Conservation (phyloP, 2,329 filamentous ascomycete species). For the Lizonia empirigonia region DNA sequence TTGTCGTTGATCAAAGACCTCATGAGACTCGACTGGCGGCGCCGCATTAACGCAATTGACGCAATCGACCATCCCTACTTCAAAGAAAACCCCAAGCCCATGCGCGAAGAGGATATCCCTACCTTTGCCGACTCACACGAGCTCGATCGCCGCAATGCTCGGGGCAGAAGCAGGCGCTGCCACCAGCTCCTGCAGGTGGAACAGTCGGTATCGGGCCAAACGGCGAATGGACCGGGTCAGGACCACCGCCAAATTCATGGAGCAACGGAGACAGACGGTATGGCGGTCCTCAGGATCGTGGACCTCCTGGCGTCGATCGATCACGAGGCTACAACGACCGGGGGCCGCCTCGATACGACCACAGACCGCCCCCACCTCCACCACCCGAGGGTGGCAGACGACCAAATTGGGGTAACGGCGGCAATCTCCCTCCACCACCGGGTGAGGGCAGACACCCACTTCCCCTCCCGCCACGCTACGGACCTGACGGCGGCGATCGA, state of each 20-base stretch:
- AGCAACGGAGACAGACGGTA: constrained; percentile 45
- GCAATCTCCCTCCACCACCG: constrained; percentile 43
- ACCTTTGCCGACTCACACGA: constrained; percentile 94
- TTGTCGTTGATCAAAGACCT: constrained; percentile 82
- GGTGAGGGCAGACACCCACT: constrained; percentile 45
- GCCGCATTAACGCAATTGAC: constrained; percentile 89
- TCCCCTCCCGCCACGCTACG: constrained; percentile 44
- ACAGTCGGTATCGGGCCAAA: constrained; percentile 77
- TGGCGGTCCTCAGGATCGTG: constrained; percentile 46
- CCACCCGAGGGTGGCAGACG: constrained; percentile 43
- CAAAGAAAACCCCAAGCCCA: constrained; percentile 75
- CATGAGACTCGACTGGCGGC: constrained; percentile 85
- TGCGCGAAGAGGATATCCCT: constrained; percentile 85
- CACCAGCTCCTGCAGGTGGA: constrained; percentile 89
- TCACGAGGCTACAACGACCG: constrained; percentile 40
- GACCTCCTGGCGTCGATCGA: constrained; percentile 47
- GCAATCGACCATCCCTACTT: constrained; percentile 94
- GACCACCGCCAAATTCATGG: constrained; percentile 43
- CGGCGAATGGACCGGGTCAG: constrained; percentile 62
- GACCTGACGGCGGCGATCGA: constrained; percentile 29
- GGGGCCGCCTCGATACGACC: constrained; percentile 37
- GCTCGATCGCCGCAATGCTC: constrained; percentile 88
- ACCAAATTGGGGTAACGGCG: constrained; percentile 42
- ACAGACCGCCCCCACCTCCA: constrained; percentile 36
- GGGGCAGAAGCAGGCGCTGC: constrained; percentile 83